Evolutionary conservation across 352 stramenopile species (phyloP).

Genomic region (Thalassiosira sp.): DNA sequence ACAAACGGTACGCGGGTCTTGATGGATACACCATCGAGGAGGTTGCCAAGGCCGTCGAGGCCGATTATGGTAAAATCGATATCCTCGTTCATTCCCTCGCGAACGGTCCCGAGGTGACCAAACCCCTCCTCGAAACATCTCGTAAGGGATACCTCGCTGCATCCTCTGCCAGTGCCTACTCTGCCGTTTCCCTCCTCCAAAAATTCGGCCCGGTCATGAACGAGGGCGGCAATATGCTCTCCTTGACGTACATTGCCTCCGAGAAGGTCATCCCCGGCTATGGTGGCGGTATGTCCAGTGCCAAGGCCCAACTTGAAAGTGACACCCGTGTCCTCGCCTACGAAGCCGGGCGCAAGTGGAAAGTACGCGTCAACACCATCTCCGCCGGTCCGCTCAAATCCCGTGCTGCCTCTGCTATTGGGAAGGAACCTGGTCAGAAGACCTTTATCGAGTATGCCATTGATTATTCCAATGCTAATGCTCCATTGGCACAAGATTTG

Average conservation of each 20-base stretch:
- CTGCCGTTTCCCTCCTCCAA: conserved; percentile 83
- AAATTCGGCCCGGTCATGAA: conserved; percentile 88
- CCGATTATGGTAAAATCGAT: conserved; percentile 87
- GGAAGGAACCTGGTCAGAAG: conserved; percentile 83
- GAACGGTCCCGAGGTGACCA: conserved; percentile 88
- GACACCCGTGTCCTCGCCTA: conserved; percentile 86
- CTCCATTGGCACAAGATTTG: conserved; percentile 84
- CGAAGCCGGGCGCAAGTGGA: conserved; percentile 86
- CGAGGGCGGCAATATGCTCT: conserved; percentile 79
- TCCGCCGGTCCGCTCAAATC: conserved; percentile 86
- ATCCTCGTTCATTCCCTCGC: conserved; percentile 89
- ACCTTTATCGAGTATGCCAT: conserved; percentile 90
- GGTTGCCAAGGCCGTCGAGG: conserved; percentile 81
- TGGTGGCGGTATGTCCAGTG: conserved; percentile 87
- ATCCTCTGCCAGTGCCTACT: conserved; percentile 85
- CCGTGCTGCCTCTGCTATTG: conserved; percentile 85
- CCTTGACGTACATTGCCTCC: conserved; percentile 88
- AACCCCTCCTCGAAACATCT: conserved; percentile 87
- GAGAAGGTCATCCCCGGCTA: conserved; percentile 89
- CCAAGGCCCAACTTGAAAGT: conserved; percentile 87
- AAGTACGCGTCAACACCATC: conserved; percentile 87
- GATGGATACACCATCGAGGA: conserved; percentile 86
- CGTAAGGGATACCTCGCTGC: conserved; percentile 83
- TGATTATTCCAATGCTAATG: conserved; percentile 88
- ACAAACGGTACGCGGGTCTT: conserved; percentile 87